These are phyloP conservation scores for Cladosporium cucumerinum DNA, from an alignment of 2,329 filamentous ascomycete species.

Conservation along the genomic window DNA sequence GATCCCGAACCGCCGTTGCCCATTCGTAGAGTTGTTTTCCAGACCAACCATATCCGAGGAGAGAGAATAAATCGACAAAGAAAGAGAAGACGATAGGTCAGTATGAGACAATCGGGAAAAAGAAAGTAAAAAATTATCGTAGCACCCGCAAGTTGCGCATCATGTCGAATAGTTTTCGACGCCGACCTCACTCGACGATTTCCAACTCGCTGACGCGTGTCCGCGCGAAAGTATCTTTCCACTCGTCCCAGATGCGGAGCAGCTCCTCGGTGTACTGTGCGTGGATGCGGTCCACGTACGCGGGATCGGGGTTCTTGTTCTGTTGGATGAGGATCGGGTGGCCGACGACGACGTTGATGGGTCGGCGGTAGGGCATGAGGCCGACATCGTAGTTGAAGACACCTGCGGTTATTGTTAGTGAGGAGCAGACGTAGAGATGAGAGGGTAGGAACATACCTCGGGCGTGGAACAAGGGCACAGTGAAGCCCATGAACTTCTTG, in stretches of 20 bases:
- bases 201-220: constrained; percentile 63
- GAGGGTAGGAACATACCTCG: constrained; percentile 38
- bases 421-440: not conserved
- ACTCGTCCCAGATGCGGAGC: constrained; percentile 68
- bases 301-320: constrained; percentile 62
- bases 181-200: constrained; percentile 54
- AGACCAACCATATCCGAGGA: not conserved
- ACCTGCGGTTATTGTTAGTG: constrained; percentile 43
- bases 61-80: not conserved
- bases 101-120: too few relatives aligned
- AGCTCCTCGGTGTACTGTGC: constrained; percentile 73
- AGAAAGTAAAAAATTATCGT: too few relatives aligned
- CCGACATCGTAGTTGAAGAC: constrained; percentile 98
- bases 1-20: not conserved
- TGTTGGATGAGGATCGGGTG: constrained; percentile 69
- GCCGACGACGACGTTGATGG: constrained; percentile 87
- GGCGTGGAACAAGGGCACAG: constrained; percentile 84
- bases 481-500: constrained; percentile 87
- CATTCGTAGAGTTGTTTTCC: not conserved
- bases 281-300: constrained; percentile 79
- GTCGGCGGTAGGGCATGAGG: constrained; percentile 85
- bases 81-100: too few relatives aligned
- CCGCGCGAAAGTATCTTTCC: constrained; percentile 71
- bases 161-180: too few relatives aligned
- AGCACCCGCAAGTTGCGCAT: not conserved